Evolutionary conservation across 768 basidiomycete species (phyloP), one percentile per base, ranked within the genome.

Genomic region (Termitomyces sp.): DNA sequence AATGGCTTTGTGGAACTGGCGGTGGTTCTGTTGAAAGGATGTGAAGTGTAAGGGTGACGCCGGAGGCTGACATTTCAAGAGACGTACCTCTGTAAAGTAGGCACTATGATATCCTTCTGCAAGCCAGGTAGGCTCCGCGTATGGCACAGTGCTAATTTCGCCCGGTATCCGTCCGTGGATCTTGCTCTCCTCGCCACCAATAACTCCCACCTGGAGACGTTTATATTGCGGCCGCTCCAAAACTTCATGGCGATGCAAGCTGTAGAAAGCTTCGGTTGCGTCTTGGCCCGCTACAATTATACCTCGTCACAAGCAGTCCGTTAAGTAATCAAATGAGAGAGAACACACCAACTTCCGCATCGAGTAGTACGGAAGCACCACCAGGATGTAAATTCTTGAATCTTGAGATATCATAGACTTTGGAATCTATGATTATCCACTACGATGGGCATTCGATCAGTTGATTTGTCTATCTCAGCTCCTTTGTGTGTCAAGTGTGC

Each of bases 401-500:
- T 63, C 79, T 83, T 20, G 87, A 82, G 20, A 95, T 71, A 71
- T 94, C 86, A 70, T 86, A 94, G 33, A 93, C 92, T 66, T 87
- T 89, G 30, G 85, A 78, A 68, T 96, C 92, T 61, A 94, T 82
- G 61, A 93, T 80, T 47, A 94, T 74, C 91, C 91, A 94, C 86
- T 90, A 57, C 3, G 40, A 5, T 32, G 0, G 5, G 9, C 13
- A 33, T 36, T 35, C n/a, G 10, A 36, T 32, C 30, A 35, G 30
- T 33, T 36, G 18, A 18, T 48, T 24, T 13, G 32, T 14, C 3
- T 3, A 20, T 54, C 11, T 45, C 26, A 11, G 36, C 16, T 52
- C 8, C 9, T 16, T 33, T n/a, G 52, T 10, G 8, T 18, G 33
- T 16, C 18, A 26, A 38, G 26, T 44, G 33, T 26, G 65, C 80